A percentile compares a stretch with the other conserved stretches of the same genome.
Conservation (phyloP, 2,329 filamentous ascomycete genomes). For the Lachnellula cervina region DNA sequence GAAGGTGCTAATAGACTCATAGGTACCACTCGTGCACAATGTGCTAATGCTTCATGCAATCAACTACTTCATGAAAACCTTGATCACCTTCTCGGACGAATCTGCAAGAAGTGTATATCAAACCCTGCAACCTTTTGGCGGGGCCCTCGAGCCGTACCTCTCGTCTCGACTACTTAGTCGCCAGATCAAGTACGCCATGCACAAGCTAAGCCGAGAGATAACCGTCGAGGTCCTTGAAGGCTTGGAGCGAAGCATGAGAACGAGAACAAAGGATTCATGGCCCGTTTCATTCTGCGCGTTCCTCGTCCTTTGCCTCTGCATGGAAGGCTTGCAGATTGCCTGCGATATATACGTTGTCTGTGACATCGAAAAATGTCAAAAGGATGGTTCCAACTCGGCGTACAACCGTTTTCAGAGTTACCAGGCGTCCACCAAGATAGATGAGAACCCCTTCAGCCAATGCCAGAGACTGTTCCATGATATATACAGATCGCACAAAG, state of each 20-base stretch:
- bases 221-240: slow-evolving; percentile 17
- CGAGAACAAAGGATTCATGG: slow-evolving; percentile 21
- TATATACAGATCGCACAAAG: slow-evolving; percentile 19
- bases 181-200: slow-evolving; percentile 23
- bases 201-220: slow-evolving; percentile 18
- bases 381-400: slow-evolving; percentile 3
- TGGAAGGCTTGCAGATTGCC: slow-evolving; percentile 21
- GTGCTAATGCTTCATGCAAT: slow-evolving; percentile 24
- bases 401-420: slow-evolving; percentile 15
- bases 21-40: slow-evolving; percentile 16
- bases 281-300: slow-evolving; percentile 21
- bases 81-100: slow-evolving; percentile 19
- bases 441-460: slow-evolving; percentile 18
- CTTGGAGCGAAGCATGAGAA: slow-evolving; percentile 19
- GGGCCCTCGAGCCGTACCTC: slow-evolving; percentile 9
- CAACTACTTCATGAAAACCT: slow-evolving; percentile 23
- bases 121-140: slow-evolving; percentile 1
- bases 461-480: slow-evolving; percentile 25
- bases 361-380: slow-evolving; percentile 10
- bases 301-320: slow-evolving; percentile 24
- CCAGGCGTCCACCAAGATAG: slow-evolving; percentile 15
- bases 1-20: background rate
- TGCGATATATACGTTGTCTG: slow-evolving; percentile 20
- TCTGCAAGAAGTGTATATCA: slow-evolving; percentile 13
- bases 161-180: slow-evolving; percentile 24